Percentiles rank a stretch among this genome's conserved stretches.
Conservation (phyloP, 2,329 filamentous ascomycete genomes). For the Zasmidium cellare region DNA sequence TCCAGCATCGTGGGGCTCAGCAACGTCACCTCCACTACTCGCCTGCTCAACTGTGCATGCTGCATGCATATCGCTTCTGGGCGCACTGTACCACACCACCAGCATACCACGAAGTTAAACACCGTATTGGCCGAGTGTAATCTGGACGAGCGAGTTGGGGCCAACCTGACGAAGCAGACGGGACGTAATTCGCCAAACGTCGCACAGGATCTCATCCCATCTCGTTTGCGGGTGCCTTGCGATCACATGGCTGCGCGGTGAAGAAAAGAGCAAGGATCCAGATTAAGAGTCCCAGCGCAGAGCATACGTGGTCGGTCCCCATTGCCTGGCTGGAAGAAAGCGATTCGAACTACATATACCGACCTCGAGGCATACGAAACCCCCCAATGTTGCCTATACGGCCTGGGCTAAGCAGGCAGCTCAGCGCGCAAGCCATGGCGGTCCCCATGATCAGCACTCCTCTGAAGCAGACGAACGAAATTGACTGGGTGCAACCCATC, state of each 20-base stretch:
- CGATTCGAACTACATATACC: not conserved
- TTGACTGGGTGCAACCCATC: slow-evolving; percentile 92
- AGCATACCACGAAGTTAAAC: too few species aligned
- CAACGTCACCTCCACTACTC: too few species aligned
- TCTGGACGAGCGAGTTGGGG: too few species aligned
- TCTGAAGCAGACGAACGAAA: slow-evolving; percentile 91
- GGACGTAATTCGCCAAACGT: too few species aligned
- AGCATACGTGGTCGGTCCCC: not conserved
- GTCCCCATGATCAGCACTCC: slow-evolving; percentile 94
- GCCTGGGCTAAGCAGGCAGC: slow-evolving; percentile 33
- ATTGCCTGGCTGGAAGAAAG: not conserved
- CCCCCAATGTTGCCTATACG: slow-evolving; percentile 40
- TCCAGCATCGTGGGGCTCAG: too few species aligned
- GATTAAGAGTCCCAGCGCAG: not conserved
- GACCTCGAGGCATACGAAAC: slow-evolving; percentile 18
- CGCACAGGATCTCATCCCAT: too few species aligned
- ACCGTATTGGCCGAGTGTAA: too few species aligned
- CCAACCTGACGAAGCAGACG: too few species aligned
- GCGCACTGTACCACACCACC: too few species aligned
- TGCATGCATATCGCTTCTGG: too few species aligned
- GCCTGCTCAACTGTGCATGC: too few species aligned
- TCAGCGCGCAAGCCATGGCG: slow-evolving; percentile 64
- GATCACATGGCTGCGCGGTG: not conserved
- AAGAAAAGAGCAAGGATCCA: not conserved
- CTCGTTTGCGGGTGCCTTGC: not conserved